phyloP scores from a whole-genome alignment of 2,329 filamentous ascomycete genomes.

The Neocucurbitaria cava region DNA sequence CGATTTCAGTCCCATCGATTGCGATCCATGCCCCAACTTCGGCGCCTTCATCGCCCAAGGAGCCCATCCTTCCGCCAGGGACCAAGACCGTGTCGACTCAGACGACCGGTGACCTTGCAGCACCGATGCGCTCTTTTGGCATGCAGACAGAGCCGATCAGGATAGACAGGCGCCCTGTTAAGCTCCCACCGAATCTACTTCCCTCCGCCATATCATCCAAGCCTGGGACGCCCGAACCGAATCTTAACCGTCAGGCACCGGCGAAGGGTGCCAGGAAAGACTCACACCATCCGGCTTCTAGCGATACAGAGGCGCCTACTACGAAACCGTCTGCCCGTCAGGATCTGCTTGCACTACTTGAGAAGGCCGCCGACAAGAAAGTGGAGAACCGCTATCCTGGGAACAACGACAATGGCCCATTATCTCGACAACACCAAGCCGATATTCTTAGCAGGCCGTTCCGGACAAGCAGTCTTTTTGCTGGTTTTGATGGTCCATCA shows the following conservation, averaged over 20 bases:
- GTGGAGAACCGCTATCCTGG: slow-evolving; percentile 74
- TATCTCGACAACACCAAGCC: slow-evolving; percentile 64
- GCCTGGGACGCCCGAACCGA: slow-evolving; percentile 50
- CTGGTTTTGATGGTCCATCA: slow-evolving; percentile 77
- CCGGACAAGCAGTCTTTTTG: slow-evolving; percentile 84
- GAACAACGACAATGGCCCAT: slow-evolving; percentile 80
- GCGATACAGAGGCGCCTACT: slow-evolving; percentile 16
- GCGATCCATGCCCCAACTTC: slow-evolving; percentile 89
- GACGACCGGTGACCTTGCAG: slow-evolving; percentile 63
- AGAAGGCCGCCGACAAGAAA: slow-evolving; percentile 34
- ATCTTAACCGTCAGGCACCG: slow-evolving; percentile 10
- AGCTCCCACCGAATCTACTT: slow-evolving; percentile 77
- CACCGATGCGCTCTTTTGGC: slow-evolving; percentile 60
- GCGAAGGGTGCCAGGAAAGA: slow-evolving; percentile 21
- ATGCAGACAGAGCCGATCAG: slow-evolving; percentile 93
- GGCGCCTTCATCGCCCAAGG: slow-evolving; percentile 75
- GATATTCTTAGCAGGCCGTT: slow-evolving; percentile 71
- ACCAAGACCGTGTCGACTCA: slow-evolving; percentile 86
- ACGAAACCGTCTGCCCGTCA: slow-evolving; percentile 32
- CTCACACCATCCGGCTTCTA: slow-evolving; percentile 16
- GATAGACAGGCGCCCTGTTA: slow-evolving; percentile 77
- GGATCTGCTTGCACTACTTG: slow-evolving; percentile 38
- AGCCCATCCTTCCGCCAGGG: slow-evolving; percentile 78
- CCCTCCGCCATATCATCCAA: slow-evolving; percentile 75
- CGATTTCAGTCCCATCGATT: slow-evolving; percentile 76